phyloP scores from a whole-genome alignment of 495 filamentous ascomycete species.

The Pseudevernia furfuracea region DNA sequence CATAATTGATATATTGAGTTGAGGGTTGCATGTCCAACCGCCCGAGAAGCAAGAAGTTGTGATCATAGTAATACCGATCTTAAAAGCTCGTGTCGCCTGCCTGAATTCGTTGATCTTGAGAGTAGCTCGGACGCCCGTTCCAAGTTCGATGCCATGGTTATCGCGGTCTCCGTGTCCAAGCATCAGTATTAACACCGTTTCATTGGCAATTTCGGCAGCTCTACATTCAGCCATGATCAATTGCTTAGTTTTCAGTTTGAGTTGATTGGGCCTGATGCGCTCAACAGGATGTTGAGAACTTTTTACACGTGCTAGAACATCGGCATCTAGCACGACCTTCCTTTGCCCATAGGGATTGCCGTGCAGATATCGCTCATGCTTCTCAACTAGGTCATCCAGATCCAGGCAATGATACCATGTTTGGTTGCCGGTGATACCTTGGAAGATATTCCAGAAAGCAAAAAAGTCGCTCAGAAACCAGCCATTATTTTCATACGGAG shows the following conservation, averaged over 20 bases:
- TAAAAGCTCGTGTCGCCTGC: slow-evolving; percentile 13
- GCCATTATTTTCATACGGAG: slow-evolving; percentile 23
- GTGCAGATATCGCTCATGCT: slow-evolving; percentile 26
- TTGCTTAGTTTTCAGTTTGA: slow-evolving; percentile 23
- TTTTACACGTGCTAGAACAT: slow-evolving; percentile 21
- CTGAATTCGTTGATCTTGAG: slow-evolving; percentile 15
- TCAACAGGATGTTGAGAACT: slow-evolving; percentile 12
- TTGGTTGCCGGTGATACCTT: slow-evolving; percentile 23
- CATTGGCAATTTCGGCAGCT: slow-evolving; percentile 21
- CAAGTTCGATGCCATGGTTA: slow-evolving; percentile 24
- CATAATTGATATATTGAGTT: slow-evolving; percentile 23
- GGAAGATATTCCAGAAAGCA: slow-evolving; percentile 28
- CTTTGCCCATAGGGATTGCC: slow-evolving; percentile 24
- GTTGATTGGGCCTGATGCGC: slow-evolving; percentile 13
- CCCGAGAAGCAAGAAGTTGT: slow-evolving; percentile 29
- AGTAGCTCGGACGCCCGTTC: slow-evolving; percentile 14
- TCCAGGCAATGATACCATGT: slow-evolving; percentile 27
- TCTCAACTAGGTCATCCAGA: slow-evolving; percentile 22
- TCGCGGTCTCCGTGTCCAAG: slow-evolving; percentile 28
- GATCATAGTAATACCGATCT: slow-evolving; percentile 25
- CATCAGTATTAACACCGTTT: slow-evolving; percentile 25
- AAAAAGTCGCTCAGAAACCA: slow-evolving; percentile 30
- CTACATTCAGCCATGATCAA: slow-evolving; percentile 23
- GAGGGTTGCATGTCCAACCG: slow-evolving; percentile 27
- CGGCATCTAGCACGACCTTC: slow-evolving; percentile 26